Base-by-base conservation (phyloP, 2,329 filamentous ascomycete species). In the Pyrenochaeta sp. region DNA sequence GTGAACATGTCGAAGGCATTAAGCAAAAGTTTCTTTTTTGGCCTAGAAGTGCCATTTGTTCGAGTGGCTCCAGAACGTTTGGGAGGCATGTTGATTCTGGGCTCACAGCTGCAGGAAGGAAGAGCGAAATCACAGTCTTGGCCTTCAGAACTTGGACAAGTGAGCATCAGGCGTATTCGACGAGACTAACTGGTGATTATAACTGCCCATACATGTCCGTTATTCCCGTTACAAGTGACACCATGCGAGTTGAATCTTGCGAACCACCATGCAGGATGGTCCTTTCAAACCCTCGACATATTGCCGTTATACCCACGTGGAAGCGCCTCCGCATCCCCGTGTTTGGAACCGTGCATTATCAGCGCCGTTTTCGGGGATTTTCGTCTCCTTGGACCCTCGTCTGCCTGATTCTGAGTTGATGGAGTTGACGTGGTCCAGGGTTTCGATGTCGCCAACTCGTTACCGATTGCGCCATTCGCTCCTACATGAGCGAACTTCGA, bases 1-100 rank as follows among this genome's bases (percentile, higher is more conserved):
- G 34, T 53, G 20, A 37, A 63, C 40, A 69, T 67, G 18, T 69
- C 68, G 24, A 72, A 72, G 17, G 68, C 68, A 59, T 72, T 71
- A 36, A 71, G 59, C 8, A 71, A 62, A 24, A 72, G 53, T 35
- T 66, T 53, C 48, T 68, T 71, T 48, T 69, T 69, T 7, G 51
- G 48, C 13, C 37, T 48, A 2, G 19, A 34, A 9, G 13, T 19
- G 6, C 19, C 35, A 10, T 35, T 34, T 1, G 26, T 10, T 13
- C 27, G 23, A 13, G 18, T 21, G 6, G 30, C 18, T 13, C n/a
- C n/a, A n/a, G n/a, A n/a, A n/a, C n/a, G n/a, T n/a, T n/a, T 19
- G 10, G 23, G 7, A 17, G 32, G n/a, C 20, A 35, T 35, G 10
- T 11, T 24, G 4, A 6, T 9, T 3, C 7, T 35, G 3, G 7